phyloP scores from a whole-genome alignment of 805 yeast species.

The Pichia gijzeniarum region DNA sequence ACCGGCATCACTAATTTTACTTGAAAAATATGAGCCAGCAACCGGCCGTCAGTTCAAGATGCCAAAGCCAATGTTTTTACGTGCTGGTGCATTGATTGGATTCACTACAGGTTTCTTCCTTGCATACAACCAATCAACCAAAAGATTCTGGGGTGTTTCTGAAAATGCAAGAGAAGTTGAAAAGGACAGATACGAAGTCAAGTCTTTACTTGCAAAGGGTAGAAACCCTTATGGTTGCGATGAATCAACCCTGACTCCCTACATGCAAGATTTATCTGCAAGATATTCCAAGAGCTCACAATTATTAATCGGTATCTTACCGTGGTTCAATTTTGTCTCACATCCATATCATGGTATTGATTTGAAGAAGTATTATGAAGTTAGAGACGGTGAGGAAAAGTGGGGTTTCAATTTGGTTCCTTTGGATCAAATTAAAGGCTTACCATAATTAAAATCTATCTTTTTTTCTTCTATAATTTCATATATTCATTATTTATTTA shows the following conservation, averaged over 20 bases:
- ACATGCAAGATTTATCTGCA: conserved; percentile 68
- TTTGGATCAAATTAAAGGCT: conserved; percentile 40
- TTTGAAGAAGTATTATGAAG: conserved; percentile 51
- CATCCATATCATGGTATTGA: conserved; percentile 83
- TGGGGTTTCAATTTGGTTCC: conserved; percentile 51
- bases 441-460: conserved; percentile 7
- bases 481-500: conserved; percentile 1
- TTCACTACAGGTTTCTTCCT: conserved; percentile 65
- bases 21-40: conserved; percentile 44
- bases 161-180: conserved; percentile 68
- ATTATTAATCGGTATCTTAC: conserved; percentile 52
- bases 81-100: conserved; percentile 60
- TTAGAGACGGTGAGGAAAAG: conserved; percentile 50
- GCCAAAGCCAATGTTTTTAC: conserved; percentile 49
- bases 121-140: conserved; percentile 60
- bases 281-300: conserved; percentile 73
- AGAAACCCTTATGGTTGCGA: conserved; percentile 57
- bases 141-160: conserved; percentile 70
- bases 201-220: conserved; percentile 57
- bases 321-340: conserved; percentile 76
- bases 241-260: conserved; percentile 51
- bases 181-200: conserved; percentile 69
- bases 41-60: conserved; percentile 39
- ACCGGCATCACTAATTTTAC: conserved; percentile 39
- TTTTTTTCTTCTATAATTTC: conserved; percentile 3